Evolutionary conservation across 2,329 filamentous ascomycete species (phyloP).

Genomic region (Aspergillus terreus): DNA sequence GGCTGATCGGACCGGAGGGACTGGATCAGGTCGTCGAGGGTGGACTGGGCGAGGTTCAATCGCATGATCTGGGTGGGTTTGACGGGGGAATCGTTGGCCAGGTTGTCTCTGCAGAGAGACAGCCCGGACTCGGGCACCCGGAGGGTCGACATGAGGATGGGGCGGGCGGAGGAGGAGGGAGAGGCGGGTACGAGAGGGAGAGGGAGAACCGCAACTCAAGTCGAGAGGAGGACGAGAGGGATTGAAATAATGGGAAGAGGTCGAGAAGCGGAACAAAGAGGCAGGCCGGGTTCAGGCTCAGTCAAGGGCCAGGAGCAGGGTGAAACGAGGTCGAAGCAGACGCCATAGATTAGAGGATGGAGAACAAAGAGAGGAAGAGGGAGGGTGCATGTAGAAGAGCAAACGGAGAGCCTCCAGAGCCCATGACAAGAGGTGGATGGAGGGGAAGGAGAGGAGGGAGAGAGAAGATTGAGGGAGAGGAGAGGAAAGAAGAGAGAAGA

Average conservation of each 20-base stretch:
- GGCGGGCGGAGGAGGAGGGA: conserved; percentile 6
- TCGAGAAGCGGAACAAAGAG: conserved; percentile 23
- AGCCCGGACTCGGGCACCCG: conserved; percentile 38
- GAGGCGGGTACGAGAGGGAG: not conserved
- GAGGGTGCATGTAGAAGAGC: conserved; percentile 16
- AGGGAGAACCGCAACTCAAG: too few species aligned
- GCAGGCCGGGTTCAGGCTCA: conserved; percentile 35
- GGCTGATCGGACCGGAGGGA: conserved; percentile 40
- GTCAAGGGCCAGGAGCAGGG: conserved; percentile 36
- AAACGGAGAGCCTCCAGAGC: conserved; percentile 17
- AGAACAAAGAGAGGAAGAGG: conserved; percentile 9
- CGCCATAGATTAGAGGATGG: conserved; percentile 28
- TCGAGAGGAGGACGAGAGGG: conserved; percentile 7
- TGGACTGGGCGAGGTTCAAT: conserved; percentile 42
- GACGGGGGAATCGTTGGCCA: conserved; percentile 23
- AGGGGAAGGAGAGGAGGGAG: conserved; percentile 12
- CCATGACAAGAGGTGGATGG: conserved; percentile 14
- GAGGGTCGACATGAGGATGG: conserved; percentile 31
- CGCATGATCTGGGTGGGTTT: conserved; percentile 45
- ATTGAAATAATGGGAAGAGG: conserved; percentile 13
- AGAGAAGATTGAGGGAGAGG: conserved; percentile 17
- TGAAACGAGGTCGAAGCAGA: conserved; percentile 24
- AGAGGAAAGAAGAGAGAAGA: conserved; percentile 16
- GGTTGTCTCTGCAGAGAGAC: conserved; percentile 35
- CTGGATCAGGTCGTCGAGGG: conserved; percentile 45